Conservation (phyloP, 352 stramenopile species). For the Pythium oligandrum region DNA sequence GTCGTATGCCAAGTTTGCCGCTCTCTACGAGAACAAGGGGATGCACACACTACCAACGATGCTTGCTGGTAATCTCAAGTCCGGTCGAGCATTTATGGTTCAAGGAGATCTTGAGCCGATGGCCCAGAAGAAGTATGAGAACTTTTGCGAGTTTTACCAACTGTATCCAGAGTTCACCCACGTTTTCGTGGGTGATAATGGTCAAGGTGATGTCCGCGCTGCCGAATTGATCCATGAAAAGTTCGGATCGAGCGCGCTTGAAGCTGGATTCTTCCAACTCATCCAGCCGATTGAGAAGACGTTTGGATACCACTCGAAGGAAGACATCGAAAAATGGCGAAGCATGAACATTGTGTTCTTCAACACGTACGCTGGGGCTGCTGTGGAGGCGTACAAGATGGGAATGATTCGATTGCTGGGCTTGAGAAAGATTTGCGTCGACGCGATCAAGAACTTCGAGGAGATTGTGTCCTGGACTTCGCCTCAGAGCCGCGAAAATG, state of each 20-base stretch:
- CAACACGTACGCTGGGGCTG: conserved; percentile 85
- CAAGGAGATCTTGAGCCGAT: conserved; percentile 95
- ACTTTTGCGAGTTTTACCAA: conserved; percentile 92
- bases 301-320: conserved; percentile 73
- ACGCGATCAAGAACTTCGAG: conserved; percentile 46
- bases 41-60: conserved; percentile 96
- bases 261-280: conserved; percentile 87
- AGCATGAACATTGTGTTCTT: conserved; percentile 91
- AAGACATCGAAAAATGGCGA: conserved; percentile 70
- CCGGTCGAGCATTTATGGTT: conserved; percentile 93
- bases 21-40: conserved; percentile 86
- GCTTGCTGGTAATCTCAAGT: conserved; percentile 92
- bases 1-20: conserved; percentile 96
- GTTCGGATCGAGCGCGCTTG: conserved; percentile 55
- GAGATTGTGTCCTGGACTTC: conserved; percentile 53
- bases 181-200: conserved; percentile 99
- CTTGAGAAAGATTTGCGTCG: conserved; percentile 65
- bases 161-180: conserved; percentile 98
- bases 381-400: conserved; percentile 69
- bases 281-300: conserved; percentile 85
- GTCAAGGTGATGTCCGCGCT: conserved; percentile 89
- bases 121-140: conserved; percentile 97
- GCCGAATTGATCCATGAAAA: conserved; percentile 87
- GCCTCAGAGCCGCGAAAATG: conserved; percentile 49
- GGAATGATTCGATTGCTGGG: conserved; percentile 62